These are phyloP conservation scores for Cicer bijugum DNA, from an alignment of 306 rosid genomes.

Conservation along the genomic window DNA sequence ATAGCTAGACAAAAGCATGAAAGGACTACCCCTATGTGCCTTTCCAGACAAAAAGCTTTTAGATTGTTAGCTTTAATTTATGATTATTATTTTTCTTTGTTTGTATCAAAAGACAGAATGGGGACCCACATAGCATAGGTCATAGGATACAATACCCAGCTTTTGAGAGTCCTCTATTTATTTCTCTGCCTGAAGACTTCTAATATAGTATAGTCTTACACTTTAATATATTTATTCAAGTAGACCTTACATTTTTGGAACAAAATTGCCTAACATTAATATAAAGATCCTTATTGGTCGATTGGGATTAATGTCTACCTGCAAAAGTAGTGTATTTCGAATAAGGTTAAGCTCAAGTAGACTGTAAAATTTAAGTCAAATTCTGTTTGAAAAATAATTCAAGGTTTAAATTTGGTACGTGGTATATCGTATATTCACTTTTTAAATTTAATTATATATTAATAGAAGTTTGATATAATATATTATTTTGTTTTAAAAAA, in stretches of 20 bases:
- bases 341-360: too few relatives aligned
- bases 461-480: too few relatives aligned
- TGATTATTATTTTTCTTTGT: background rate
- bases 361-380: too few relatives aligned
- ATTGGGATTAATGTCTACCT: slow-evolving; percentile 14
- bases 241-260: slow-evolving; percentile 34
- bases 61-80: slow-evolving; percentile 29
- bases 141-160: slow-evolving; percentile 3
- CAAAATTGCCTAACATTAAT: background rate
- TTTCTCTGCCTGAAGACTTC: slow-evolving; percentile 29
- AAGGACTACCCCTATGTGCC: slow-evolving; percentile 44
- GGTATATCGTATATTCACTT: too few relatives aligned
- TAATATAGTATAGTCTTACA: slow-evolving; percentile 49
- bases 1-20: slow-evolving; percentile 48
- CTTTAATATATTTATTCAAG: slow-evolving; percentile 36
- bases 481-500: too few relatives aligned
- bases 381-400: too few relatives aligned
- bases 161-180: slow-evolving; percentile 7
- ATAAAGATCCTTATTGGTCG: slow-evolving; percentile 33
- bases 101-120: slow-evolving; percentile 4
- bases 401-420: too few relatives aligned
- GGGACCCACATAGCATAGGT: slow-evolving; percentile 33
- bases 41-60: slow-evolving; percentile 44
- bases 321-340: background rate
- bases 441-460: too few relatives aligned